Base-by-base conservation (phyloP, 495 filamentous ascomycete species). In the Talaromyces trachyspermus region DNA sequence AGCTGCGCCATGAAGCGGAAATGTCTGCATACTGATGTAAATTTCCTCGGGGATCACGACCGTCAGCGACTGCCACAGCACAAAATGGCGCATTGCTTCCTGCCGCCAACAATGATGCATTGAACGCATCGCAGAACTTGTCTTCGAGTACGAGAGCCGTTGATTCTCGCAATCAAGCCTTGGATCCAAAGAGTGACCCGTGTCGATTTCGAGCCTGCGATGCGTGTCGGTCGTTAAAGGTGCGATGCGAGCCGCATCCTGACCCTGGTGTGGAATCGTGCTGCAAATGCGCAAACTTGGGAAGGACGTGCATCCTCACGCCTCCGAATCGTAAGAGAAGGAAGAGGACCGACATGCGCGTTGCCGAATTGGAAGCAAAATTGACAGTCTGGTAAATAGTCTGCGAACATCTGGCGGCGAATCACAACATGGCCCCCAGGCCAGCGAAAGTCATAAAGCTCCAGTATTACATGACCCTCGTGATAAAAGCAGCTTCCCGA, bases 311-410 rank as follows among this genome's bases (percentile, higher is more conserved):
- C 53, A 59, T 95, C 25, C 83, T 94, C 27, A 95, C 89, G 9
- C 77, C 77, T 23, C 89, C 89, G 1, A 88, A 79, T 12, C 74
- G 88, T 12, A 95, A 94, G 64, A 73, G 90, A 23, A 85, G 89
- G 68, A 95, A 92, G 71, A 95, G 95, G 71, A 88, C 86, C 19
- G 91, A 95, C 60, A 89, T 78, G 45, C 78, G 89, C 30, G 89
- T 97, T 7, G 84, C 89, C 10, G 90, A 96, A 68, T 71, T 97
- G 30, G 91, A 97, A 65, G 86, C 83, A 68, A 95, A 68, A 89
- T 97, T 43, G 88, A 95, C 66, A 85, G 80, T 9, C 60, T 95
- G 62, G 92, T 85, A 3, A 87, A 85, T 0, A 85, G 76, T 38
- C 55, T 95, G 48, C 77, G 85, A 23, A 79, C 83, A 0, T 50